Conservation (phyloP, 257 asterid genomes). For the Rhazya stricta region DNA sequence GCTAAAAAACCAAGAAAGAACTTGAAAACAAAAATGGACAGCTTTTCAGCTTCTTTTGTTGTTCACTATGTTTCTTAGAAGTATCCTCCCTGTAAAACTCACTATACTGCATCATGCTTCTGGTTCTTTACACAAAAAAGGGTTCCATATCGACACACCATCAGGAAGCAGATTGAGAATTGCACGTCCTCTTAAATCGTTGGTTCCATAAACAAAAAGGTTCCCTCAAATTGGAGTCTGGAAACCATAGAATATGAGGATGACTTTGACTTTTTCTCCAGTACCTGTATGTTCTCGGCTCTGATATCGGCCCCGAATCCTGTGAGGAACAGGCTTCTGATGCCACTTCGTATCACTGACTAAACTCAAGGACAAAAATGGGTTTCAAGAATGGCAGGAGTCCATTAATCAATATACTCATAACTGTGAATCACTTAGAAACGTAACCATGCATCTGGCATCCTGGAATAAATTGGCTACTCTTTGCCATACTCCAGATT, state of each 20-base stretch:
- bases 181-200: too few relatives aligned
- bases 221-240: not conserved
- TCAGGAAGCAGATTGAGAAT: not conserved
- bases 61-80: not conserved
- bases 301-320: not conserved
- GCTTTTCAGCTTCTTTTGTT: not conserved
- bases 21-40: not conserved
- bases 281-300: not conserved
- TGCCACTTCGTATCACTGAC: not conserved
- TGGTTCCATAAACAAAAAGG: not conserved
- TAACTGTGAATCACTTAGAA: conserved; percentile 74
- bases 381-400: conserved; percentile 10
- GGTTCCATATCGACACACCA: not conserved
- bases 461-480: conserved; percentile 67
- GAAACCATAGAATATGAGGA: not conserved
- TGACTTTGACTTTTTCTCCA: not conserved
- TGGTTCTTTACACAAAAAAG: not conserved
- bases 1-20: too few relatives aligned
- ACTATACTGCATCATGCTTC: not conserved
- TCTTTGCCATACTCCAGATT: conserved; percentile 68
- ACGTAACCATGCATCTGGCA: conserved; percentile 71
- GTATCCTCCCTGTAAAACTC: not conserved
- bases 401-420: conserved; percentile 21
- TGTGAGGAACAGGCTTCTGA: not conserved
- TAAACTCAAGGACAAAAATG: conserved; percentile 13